These are phyloP conservation scores for Diaporthe batatas DNA, from an alignment of 2,329 filamentous ascomycete species.

Conservation along the genomic window DNA sequence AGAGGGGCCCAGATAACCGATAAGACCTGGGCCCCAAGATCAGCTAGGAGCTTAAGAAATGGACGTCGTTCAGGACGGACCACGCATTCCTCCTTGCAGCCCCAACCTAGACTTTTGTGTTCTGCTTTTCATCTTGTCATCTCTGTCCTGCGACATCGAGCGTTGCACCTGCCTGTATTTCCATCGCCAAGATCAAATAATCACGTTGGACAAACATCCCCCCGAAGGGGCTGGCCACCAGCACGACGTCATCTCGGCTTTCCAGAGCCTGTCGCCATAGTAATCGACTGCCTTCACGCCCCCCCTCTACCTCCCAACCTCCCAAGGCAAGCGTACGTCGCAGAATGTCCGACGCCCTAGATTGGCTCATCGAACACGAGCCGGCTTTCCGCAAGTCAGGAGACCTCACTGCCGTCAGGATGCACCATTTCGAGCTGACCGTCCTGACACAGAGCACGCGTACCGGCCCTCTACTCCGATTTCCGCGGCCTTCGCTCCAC, in stretches of 20 bases:
- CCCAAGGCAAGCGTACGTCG: constrained; percentile 9
- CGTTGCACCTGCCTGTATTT: background rate
- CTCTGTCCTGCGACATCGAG: background rate
- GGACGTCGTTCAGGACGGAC: background rate
- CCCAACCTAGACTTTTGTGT: background rate
- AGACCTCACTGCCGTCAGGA: background rate
- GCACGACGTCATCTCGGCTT: constrained; percentile 41
- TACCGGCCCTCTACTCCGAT: constrained; percentile 48
- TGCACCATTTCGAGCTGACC: constrained; percentile 27
- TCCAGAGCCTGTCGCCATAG: constrained; percentile 16
- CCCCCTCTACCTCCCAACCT: background rate
- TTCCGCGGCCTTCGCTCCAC: constrained; percentile 46
- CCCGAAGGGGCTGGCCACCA: background rate
- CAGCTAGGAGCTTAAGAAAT: background rate
- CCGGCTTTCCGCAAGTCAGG: constrained; percentile 49
- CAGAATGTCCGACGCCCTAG: constrained; percentile 43
- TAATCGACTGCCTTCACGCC: constrained; percentile 64
- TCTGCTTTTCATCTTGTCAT: background rate
- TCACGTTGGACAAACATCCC: background rate
- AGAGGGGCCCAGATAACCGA: constrained; percentile 18
- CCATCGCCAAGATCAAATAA: background rate
- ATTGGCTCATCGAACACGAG: constrained; percentile 50
- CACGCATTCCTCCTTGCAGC: background rate
- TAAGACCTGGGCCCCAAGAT: constrained; percentile 1
- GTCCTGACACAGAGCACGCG: constrained; percentile 45